These are phyloP conservation scores for Debaryomyces maramus DNA, from an alignment of 805 yeast species.

Conservation along the genomic window DNA sequence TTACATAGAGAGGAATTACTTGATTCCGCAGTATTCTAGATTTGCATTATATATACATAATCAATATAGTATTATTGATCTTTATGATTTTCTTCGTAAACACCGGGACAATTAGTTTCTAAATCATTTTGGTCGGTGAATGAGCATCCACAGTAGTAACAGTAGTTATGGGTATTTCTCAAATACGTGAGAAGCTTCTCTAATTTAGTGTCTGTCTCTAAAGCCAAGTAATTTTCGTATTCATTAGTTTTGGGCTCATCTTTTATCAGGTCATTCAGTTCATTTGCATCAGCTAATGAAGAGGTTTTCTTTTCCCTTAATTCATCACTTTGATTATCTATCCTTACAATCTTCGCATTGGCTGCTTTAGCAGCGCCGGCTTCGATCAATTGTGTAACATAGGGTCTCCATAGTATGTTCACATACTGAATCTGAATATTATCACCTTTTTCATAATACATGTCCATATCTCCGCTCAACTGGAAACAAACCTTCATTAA, in stretches of 20 bases:
- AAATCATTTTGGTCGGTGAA: constrained; percentile 41
- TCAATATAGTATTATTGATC: not conserved
- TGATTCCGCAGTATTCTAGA: constrained; percentile 2
- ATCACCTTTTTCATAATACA: constrained; percentile 19
- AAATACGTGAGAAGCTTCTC: constrained; percentile 36
- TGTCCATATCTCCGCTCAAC: constrained; percentile 38
- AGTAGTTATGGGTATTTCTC: constrained; percentile 41
- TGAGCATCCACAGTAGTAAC: constrained; percentile 51
- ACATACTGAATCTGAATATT: constrained; percentile 24
- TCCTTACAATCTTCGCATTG: not conserved
- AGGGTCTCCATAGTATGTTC: constrained; percentile 45
- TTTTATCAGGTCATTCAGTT: too few species aligned
- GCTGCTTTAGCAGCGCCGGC: not conserved
- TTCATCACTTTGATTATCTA: too few species aligned
- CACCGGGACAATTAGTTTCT: constrained; percentile 50
- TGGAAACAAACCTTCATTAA: constrained; percentile 46
- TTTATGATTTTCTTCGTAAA: constrained; percentile 42
- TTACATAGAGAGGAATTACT: constrained; percentile 12
- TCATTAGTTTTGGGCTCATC: too few species aligned
- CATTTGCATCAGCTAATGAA: too few species aligned
- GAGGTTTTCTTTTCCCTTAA: too few species aligned
- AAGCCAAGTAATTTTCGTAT: not conserved
- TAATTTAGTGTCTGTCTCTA: constrained; percentile 23
- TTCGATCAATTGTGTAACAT: constrained; percentile 9
- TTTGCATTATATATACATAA: not conserved